phyloP scores from a whole-genome alignment of 148 eudicot genomes.

The Vaccinium myrtillus region DNA sequence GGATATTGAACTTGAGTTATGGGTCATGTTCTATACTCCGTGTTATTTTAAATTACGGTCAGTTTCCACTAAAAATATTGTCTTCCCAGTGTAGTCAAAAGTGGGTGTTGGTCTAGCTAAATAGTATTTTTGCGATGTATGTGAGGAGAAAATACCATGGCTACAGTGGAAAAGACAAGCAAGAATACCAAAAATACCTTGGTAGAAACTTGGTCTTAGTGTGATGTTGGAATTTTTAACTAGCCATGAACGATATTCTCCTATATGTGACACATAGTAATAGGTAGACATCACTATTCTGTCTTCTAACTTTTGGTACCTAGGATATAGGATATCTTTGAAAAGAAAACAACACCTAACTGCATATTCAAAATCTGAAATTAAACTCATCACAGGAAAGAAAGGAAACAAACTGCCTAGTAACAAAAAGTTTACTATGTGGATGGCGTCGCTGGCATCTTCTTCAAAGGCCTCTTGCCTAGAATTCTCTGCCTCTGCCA shows the following conservation, averaged over 20 bases:
- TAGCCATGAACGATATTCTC: neutral
- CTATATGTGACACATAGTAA: neutral
- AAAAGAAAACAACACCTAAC: neutral
- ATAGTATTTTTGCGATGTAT: no score
- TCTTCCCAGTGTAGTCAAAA: no score
- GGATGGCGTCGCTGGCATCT: slow-evolving; percentile 51
- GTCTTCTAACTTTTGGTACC: neutral
- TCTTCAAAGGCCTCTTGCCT: slow-evolving; percentile 68
- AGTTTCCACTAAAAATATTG: no score
- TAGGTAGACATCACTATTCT: neutral
- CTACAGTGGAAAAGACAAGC: no score
- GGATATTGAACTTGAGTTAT: neutral
- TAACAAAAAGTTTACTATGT: slow-evolving; percentile 20
- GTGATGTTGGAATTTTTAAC: neutral
- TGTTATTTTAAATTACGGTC: neutral
- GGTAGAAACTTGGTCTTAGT: neutral
- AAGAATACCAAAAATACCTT: no score
- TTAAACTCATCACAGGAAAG: neutral
- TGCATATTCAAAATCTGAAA: slow-evolving; percentile 6
- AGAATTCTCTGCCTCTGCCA: slow-evolving; percentile 61
- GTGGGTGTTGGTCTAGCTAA: no score
- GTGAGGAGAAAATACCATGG: no score
- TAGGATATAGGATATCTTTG: neutral
- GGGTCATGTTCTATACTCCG: neutral
- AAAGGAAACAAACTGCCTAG: neutral